phyloP scores from a whole-genome alignment of 1,139 yeast genomes.

The Petasospora rhodanensis region DNA sequence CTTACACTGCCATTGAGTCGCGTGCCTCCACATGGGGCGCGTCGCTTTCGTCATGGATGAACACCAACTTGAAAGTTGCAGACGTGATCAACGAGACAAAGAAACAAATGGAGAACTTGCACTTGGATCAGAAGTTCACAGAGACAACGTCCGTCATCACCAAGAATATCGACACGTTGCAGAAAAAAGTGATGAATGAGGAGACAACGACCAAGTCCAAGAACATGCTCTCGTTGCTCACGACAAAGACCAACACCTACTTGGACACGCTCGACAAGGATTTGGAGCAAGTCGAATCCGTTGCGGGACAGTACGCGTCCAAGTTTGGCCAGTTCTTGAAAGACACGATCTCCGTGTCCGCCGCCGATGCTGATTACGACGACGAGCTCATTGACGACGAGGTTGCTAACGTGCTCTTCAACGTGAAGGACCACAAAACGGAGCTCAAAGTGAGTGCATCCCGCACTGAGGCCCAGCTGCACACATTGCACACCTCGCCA shows the following conservation, averaged over 20 bases:
- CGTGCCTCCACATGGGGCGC: slow-evolving; percentile 19
- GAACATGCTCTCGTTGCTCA: slow-evolving; percentile 24
- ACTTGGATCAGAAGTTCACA: slow-evolving; percentile 14
- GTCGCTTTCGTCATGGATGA: slow-evolving; percentile 14
- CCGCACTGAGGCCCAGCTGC: slow-evolving; percentile 17
- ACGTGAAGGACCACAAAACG: slow-evolving; percentile 28
- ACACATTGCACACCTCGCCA: slow-evolving; percentile 12
- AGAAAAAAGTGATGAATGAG: slow-evolving; percentile 13
- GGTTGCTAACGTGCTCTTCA: slow-evolving; percentile 39
- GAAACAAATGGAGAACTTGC: slow-evolving; percentile 16
- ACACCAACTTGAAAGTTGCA: slow-evolving; percentile 13
- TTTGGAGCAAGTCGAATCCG: slow-evolving; percentile 59
- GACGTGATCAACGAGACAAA: slow-evolving; percentile 16
- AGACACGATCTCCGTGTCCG: slow-evolving; percentile 43
- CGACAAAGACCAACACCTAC: slow-evolving; percentile 49
- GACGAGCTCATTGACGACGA: slow-evolving; percentile 31
- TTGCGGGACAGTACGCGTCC: slow-evolving; percentile 55
- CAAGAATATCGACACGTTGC: slow-evolving; percentile 12
- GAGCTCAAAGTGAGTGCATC: slow-evolving; percentile 11
- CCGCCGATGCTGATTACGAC: slow-evolving; percentile 16
- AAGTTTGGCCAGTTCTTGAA: slow-evolving; percentile 57
- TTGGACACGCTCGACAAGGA: slow-evolving; percentile 65
- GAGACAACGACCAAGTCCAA: slow-evolving; percentile 30
- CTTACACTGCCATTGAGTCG: slow-evolving; percentile 17
- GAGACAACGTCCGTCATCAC: slow-evolving; percentile 14